Evolutionary conservation across 371 early-diverging fungal genomes (phyloP).

Genomic region (Rhizopus stolonifer): DNA sequence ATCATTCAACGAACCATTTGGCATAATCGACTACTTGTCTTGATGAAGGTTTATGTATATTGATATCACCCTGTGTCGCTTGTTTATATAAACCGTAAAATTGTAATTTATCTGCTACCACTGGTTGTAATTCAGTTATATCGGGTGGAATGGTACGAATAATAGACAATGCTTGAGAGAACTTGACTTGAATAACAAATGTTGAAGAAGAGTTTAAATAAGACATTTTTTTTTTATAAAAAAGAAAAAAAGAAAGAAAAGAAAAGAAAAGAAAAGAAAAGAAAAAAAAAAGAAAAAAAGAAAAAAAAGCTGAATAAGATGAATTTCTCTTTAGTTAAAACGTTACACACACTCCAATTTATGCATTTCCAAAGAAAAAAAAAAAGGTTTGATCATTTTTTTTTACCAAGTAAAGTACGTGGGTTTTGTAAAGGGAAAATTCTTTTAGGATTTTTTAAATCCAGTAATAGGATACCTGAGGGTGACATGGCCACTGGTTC

Average conservation of each 20-base stretch:
- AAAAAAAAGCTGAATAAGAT: not conserved
- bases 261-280: not conserved
- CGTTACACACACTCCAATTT: not conserved
- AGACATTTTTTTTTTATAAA: conserved; percentile 4
- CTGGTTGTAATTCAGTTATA: conserved; percentile 41
- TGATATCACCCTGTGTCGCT: conserved; percentile 65
- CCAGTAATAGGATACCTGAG: conserved; percentile 39
- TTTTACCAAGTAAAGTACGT: conserved; percentile 34
- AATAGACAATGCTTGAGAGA: conserved; percentile 22
- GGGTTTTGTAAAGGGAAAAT: conserved; percentile 29
- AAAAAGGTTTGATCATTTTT: conserved; percentile 25
- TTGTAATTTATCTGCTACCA: conserved; percentile 64
- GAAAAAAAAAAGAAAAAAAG: not conserved
- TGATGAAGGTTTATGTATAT: conserved; percentile 37
- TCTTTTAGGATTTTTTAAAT: conserved; percentile 41
- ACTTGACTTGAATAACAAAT: conserved; percentile 16
- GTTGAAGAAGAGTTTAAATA: conserved; percentile 2
- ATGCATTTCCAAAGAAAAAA: conserved; percentile 24
- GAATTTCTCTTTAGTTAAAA: too few species aligned
- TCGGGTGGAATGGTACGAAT: conserved; percentile 23
- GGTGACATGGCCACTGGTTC: conserved; percentile 37
- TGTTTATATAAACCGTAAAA: conserved; percentile 81
- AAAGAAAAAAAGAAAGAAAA: not conserved
- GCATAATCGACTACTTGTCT: conserved; percentile 27
- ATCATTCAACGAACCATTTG: conserved; percentile 20